Conservation (phyloP, 1,139 yeast species). For the Hyphopichia fennica region DNA sequence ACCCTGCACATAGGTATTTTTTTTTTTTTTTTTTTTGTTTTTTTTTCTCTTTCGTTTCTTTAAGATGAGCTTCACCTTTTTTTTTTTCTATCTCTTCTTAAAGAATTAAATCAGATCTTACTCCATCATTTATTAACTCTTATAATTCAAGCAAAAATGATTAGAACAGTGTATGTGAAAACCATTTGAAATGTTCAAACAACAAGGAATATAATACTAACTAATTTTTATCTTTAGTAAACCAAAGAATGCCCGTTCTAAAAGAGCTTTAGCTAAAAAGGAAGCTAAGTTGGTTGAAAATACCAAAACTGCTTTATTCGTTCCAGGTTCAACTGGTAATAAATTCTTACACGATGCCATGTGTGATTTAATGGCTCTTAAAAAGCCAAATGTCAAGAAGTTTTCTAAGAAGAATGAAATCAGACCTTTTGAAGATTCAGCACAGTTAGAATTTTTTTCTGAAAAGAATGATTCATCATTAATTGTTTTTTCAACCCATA, state of each 20-base stretch:
- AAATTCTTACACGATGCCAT: constrained; percentile 83
- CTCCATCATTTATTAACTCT: background rate
- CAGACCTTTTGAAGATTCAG: constrained; percentile 91
- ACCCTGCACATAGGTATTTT: background rate
- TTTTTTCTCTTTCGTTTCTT: background rate
- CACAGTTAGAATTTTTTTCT: constrained; percentile 83
- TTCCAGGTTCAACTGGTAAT: constrained; percentile 84
- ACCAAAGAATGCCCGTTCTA: constrained; percentile 95
- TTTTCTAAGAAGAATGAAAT: constrained; percentile 86
- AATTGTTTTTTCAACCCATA: constrained; percentile 76
- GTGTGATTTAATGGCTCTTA: constrained; percentile 86
- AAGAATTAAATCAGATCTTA: background rate
- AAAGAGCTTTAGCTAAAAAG: constrained; percentile 86
- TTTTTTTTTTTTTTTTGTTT: background rate
- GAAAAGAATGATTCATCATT: constrained; percentile 92
- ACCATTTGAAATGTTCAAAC: background rate
- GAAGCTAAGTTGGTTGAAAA: constrained; percentile 91
- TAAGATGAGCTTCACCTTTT: background rate
- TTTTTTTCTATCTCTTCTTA: background rate
- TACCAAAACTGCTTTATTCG: constrained; percentile 83
- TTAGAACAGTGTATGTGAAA: constrained; percentile 58
- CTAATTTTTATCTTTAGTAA: constrained; percentile 16
- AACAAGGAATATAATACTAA: background rate
- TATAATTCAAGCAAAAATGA: constrained; percentile 36
- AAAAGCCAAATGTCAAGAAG: constrained; percentile 88